Percentiles rank a stretch among this genome's conserved stretches.
Conservation (phyloP, 257 asterid genomes). For the Solanum acaule region DNA sequence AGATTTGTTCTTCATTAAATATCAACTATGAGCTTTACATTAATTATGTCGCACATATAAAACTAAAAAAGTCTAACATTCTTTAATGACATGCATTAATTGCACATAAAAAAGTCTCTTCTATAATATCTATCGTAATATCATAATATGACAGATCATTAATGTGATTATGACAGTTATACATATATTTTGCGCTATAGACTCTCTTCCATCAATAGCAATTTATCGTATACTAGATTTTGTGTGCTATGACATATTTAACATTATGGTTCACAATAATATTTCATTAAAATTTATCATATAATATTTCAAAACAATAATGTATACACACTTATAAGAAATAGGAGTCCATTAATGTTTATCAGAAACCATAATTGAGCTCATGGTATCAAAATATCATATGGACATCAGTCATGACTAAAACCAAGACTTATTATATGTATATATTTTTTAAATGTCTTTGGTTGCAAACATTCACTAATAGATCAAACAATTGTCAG, state of each 20-base stretch:
- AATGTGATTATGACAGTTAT: background rate
- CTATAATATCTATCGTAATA: background rate
- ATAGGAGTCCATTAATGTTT: background rate
- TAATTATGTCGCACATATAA: background rate
- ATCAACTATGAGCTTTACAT: background rate
- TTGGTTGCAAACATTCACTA: background rate
- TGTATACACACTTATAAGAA: background rate
- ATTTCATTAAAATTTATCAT: background rate
- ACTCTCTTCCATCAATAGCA: background rate
- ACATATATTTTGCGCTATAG: background rate
- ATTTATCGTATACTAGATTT: background rate
- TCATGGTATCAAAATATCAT: background rate
- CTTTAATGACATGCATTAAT: background rate
- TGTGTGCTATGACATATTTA: background rate
- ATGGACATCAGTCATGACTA: background rate
- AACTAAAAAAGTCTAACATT: background rate
- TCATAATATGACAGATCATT: background rate
- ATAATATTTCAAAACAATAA: background rate
- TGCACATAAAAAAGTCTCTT: background rate
- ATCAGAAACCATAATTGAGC: background rate
- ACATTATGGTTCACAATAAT: background rate
- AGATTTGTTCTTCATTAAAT: background rate
- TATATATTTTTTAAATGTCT: background rate
- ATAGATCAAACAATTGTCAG: background rate
- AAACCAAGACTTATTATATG: background rate